phyloP scores from a whole-genome alignment of 495 filamentous ascomycete genomes.

The Pyronema domesticum region DNA sequence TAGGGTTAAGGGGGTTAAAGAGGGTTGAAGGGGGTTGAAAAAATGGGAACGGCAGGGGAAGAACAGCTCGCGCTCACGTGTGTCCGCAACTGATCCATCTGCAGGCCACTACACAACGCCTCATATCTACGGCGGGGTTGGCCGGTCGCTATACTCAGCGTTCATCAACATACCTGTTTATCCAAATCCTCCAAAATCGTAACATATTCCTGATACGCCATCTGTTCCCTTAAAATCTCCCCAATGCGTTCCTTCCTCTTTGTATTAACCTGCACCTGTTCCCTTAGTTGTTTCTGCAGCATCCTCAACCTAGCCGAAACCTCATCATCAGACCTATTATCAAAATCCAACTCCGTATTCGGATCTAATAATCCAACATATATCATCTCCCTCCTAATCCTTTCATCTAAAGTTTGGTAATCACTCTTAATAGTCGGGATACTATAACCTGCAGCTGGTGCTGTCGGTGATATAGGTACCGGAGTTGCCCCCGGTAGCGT shows the following conservation, averaged over 20 bases:
- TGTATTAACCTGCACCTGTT: slow-evolving; percentile 67
- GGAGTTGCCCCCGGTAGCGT: slow-evolving; percentile 40
- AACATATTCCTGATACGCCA: slow-evolving; percentile 86
- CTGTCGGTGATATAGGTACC: slow-evolving; percentile 34
- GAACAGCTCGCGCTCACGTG: too few relatives aligned
- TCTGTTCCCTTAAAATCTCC: slow-evolving; percentile 69
- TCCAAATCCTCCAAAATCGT: slow-evolving; percentile 96
- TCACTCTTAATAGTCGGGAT: slow-evolving; percentile 48
- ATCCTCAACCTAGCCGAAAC: slow-evolving; percentile 74
- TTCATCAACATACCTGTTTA: slow-evolving; percentile 43
- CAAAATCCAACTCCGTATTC: slow-evolving; percentile 57
- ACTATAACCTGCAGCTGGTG: slow-evolving; percentile 49
- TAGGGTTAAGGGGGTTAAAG: too few relatives aligned
- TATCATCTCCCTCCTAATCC: slow-evolving; percentile 73
- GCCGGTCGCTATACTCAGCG: too few relatives aligned
- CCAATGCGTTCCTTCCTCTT: slow-evolving; percentile 71
- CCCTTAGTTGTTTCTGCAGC: slow-evolving; percentile 63
- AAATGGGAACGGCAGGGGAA: neutral
- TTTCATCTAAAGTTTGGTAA: slow-evolving; percentile 70
- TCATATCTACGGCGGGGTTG: too few relatives aligned
- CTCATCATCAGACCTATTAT: slow-evolving; percentile 84
- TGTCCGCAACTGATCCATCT: too few relatives aligned
- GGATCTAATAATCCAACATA: slow-evolving; percentile 74
- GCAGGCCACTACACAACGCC: too few relatives aligned
- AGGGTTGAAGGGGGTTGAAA: neutral